phyloP scores from a whole-genome alignment of 1,284 basidiomycete species.

The Violaceomyces palustris region DNA sequence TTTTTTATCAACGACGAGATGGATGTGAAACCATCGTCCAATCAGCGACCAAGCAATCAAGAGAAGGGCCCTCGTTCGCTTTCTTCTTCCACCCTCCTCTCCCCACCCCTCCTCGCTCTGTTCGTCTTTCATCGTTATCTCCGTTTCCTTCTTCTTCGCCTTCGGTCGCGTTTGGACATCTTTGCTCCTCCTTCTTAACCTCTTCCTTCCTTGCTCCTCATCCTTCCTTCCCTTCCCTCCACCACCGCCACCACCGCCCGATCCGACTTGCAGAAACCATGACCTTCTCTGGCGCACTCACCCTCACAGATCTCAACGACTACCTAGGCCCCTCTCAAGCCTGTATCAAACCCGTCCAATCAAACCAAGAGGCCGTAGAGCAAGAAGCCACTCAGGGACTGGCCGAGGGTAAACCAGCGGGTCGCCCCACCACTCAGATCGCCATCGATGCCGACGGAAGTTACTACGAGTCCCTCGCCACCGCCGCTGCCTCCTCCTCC shows the following conservation, averaged over 20 bases:
- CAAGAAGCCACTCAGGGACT: not conserved
- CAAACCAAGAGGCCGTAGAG: not conserved
- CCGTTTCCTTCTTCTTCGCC: not conserved
- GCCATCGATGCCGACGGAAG: conserved; percentile 71
- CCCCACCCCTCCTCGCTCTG: no score
- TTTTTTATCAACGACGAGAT: no score
- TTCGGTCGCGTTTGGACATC: no score
- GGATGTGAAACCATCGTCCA: no score
- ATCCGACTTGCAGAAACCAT: conserved; percentile 58
- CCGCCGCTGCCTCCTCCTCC: not conserved
- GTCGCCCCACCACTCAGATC: conserved; percentile 69
- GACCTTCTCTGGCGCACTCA: conserved; percentile 82
- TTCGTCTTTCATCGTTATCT: no score
- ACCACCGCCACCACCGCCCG: not conserved
- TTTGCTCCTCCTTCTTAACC: not conserved
- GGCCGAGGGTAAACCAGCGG: conserved; percentile 49
- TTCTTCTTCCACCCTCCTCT: no score
- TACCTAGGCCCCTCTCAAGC: conserved; percentile 95
- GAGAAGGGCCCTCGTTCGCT: no score
- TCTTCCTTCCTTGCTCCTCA: no score
- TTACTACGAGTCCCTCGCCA: conserved; percentile 65
- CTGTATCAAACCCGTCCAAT: conserved; percentile 87
- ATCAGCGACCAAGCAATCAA: no score
- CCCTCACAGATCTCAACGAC: conserved; percentile 88
- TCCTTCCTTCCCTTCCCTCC: not conserved